phyloP scores from a whole-genome alignment of 306 rosid species.

The Inga oerstediana region DNA sequence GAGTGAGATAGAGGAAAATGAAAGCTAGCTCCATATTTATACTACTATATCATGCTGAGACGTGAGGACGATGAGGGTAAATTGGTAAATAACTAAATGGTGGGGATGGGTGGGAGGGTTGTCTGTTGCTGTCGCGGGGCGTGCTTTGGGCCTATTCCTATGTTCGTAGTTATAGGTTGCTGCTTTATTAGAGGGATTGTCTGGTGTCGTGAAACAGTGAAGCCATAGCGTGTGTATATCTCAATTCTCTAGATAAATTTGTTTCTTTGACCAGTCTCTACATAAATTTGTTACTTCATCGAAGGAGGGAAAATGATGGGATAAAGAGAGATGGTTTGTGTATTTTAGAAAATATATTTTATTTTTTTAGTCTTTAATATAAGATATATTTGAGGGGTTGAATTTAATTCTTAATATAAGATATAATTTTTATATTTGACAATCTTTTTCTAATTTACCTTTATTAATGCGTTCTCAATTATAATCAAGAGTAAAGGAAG shows the following conservation, averaged over 20 bases:
- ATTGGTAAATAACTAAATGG: background rate
- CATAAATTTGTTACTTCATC: no score
- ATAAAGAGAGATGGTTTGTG: fast-evolving
- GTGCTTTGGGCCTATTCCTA: constrained; percentile 2
- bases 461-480: no score
- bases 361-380: no score
- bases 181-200: constrained; percentile 25
- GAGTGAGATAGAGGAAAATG: background rate
- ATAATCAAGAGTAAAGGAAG: no score
- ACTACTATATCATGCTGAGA: background rate
- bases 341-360: no score
- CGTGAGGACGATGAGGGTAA: background rate
- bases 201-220: background rate
- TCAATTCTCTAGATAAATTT: no score
- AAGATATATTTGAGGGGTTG: no score
- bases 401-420: no score
- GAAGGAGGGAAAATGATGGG: no score
- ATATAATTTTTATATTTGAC: no score
- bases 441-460: no score
- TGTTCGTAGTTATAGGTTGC: background rate
- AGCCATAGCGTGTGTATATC: background rate
- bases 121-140: constrained; percentile 37
- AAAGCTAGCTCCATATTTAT: background rate
- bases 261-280: no score
- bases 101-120: background rate